Base-by-base conservation (phyloP, 2,329 filamentous ascomycete genomes). In the Xylaria sp. region DNA sequence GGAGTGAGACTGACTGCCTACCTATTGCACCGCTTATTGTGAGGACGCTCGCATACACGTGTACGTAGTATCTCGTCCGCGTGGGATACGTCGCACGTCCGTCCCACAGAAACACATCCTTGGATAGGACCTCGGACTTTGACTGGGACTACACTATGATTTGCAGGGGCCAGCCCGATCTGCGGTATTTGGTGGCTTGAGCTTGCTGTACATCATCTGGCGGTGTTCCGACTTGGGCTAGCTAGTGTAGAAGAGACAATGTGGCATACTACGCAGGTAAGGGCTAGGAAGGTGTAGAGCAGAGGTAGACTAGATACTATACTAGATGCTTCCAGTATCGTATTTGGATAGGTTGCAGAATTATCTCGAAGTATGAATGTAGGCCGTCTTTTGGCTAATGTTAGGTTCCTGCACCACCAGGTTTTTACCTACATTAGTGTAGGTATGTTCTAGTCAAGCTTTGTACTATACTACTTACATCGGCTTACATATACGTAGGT, bases 191-290 rank as follows among this genome's bases (percentile, higher is more conserved):
- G 39, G 44, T 38, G 51, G 13, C 44, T 56, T 62, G 33, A 11
- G 61, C 36, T 57, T 47, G 55, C 56, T 54, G 62, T 65, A 45
- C 65, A 67, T 67, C 65, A 67, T 61, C 45, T 38, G n/a, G 38
- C 27, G 45, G 20, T 9, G 15, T 57, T 29, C 50, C 39, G 39
- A 36, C 47, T 54, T 45, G 11, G 55, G 44, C 33, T 57, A 56
- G 60, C 31, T 27, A 11, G n/a, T n/a, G n/a, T n/a, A 27, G 36
- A 45, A 7, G 9, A 6, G 36, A 33, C 22, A 25, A 31, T 31
- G 29, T 31, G 7, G 29, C 29, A 31, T n/a, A n/a, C n/a, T n/a
- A n/a, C n/a, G n/a, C n/a, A n/a, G n/a, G n/a, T n/a, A n/a, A n/a
- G n/a, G n/a, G n/a, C n/a, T n/a, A n/a, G n/a, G n/a, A 31, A 31